Evolutionary conservation across 2,329 filamentous ascomycete species (phyloP), one percentile per base, ranked within the genome.

Genomic region (Fusarium marasasianum): DNA sequence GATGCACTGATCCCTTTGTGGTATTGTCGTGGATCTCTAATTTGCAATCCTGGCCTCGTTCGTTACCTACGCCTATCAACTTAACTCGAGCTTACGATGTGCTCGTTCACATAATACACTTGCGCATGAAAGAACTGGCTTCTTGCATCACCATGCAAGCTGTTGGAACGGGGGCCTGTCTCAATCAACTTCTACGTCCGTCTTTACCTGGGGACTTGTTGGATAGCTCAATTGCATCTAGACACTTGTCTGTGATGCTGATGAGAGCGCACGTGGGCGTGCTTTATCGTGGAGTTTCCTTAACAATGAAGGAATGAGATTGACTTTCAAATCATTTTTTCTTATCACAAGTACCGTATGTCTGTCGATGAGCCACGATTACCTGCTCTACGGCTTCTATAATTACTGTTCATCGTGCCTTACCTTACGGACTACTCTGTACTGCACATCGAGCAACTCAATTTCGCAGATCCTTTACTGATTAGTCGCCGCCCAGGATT

Each of bases 1-100:
- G 61, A 74, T 75, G 61, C 69, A 69, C 61, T 63, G 59, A 58
- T 72, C 65, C 64, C 50, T 50, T 57, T 74, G 38, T 50, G 48
- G 55, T 60, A 38, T 54, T 51, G 54, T 61, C 68, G 50, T 67
- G 57, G 45, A 62, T 62, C 58, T 74, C 50, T 45, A 68, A 63
- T 73, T 43, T 72, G 37, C 50, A 35, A 55, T 57, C 71, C 71
- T 57, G 55, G 54, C 38, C 58, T 43, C 22, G 48, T 22, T 40
- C 31, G 17, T 33, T 33, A 50, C 48, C 48, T 35, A 35, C 29
- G 29, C 48, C 48, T 51, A 24, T 17, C 9, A 35, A 14, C 26
- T 40, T 44, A 15, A 37, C 37, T 58, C 54, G 38, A 55, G 44
- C 22, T 38, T 53, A 29, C 22, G 38, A 43, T 22, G 38, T 31